A percentile compares a stretch with the other conserved stretches of the same genome.
These are phyloP conservation scores for Penicillium sp. DNA, from an alignment of 2,329 filamentous ascomycete species.

Conservation along the genomic window DNA sequence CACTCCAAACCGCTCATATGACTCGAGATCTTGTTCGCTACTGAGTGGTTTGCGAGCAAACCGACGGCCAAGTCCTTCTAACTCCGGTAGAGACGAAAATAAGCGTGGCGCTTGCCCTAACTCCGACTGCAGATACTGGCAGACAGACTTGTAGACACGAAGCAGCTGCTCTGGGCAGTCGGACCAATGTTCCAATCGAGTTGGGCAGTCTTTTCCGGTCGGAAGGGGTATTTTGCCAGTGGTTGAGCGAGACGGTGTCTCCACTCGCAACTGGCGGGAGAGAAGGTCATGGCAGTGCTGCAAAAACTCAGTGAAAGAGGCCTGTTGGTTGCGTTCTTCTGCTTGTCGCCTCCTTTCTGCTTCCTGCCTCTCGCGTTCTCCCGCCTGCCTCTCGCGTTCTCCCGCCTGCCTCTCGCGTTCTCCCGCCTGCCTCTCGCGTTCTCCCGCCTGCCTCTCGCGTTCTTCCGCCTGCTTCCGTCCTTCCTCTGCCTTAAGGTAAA, in stretches of 20 bases:
- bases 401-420: too few relatives aligned
- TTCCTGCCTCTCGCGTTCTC: too few relatives aligned
- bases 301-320: not conserved
- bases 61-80: not conserved
- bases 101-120: not conserved
- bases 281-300: not conserved
- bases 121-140: not conserved
- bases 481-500: too few relatives aligned
- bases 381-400: too few relatives aligned
- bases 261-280: not conserved
- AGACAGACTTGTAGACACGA: not conserved
- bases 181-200: not conserved
- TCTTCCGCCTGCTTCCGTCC: too few relatives aligned
- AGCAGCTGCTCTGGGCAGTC: not conserved
- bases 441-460: too few relatives aligned
- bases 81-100: not conserved
- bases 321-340: too few relatives aligned
- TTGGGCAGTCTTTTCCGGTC: not conserved
- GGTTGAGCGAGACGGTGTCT: not conserved
- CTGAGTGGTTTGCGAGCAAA: not conserved
- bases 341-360: too few relatives aligned
- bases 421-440: too few relatives aligned
- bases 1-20: not conserved
- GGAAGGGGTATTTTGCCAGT: not conserved
- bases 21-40: not conserved